phyloP scores from a whole-genome alignment of 2,329 filamentous ascomycete genomes.

The Fonsecaea pedrosoi region DNA sequence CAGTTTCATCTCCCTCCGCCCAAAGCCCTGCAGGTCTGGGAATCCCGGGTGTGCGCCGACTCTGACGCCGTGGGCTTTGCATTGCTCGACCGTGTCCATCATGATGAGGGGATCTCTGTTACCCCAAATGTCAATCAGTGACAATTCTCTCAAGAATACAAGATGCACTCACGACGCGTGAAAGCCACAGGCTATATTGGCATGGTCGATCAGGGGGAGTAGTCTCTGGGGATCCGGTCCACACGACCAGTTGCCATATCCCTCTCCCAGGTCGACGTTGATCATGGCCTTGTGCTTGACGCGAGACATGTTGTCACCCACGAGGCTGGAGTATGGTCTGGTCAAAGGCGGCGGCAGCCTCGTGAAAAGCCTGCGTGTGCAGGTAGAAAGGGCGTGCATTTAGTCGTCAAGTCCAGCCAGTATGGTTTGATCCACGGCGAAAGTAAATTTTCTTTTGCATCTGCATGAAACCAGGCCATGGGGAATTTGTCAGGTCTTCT shows the following conservation, averaged over 20 bases:
- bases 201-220: slow-evolving; percentile 65
- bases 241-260: slow-evolving; percentile 22
- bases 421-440: too few species aligned
- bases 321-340: neutral
- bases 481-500: too few species aligned
- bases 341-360: neutral
- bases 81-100: slow-evolving; percentile 39
- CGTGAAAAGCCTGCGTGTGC: neutral
- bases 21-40: slow-evolving; percentile 70
- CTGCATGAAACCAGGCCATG: too few species aligned
- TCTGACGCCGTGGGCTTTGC: slow-evolving; percentile 62
- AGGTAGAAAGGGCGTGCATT: neutral
- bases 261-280: slow-evolving; percentile 26
- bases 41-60: slow-evolving; percentile 69
- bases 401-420: neutral
- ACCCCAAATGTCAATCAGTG: slow-evolving; percentile 56
- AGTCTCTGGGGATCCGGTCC: slow-evolving; percentile 64
- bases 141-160: neutral
- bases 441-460: too few species aligned
- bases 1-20: slow-evolving; percentile 66
- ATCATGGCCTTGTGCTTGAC: slow-evolving; percentile 15
- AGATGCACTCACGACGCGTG: slow-evolving; percentile 43
- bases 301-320: neutral
- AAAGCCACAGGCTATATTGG: slow-evolving; percentile 67
- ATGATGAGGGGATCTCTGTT: slow-evolving; percentile 8